Evolutionary conservation across 805 yeast genomes (phyloP).

Genomic region (Lipomyces starkeyi): DNA sequence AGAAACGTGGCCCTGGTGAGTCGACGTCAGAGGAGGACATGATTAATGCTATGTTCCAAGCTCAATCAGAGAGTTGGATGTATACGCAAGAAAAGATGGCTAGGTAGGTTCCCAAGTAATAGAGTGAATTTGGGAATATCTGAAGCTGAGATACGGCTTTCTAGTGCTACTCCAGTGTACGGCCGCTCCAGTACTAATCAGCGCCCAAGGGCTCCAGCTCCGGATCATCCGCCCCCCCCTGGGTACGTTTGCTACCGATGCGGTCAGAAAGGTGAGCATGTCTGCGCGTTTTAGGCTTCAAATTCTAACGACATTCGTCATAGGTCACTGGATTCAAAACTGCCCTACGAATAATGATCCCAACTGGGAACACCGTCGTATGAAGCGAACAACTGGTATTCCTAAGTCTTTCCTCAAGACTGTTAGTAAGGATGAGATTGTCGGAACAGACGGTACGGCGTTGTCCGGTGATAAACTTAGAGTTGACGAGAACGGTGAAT

Average conservation of each 20-base stretch:
- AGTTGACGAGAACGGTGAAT: constrained; percentile 94
- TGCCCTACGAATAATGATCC: constrained; percentile 96
- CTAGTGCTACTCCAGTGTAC: constrained; percentile 78
- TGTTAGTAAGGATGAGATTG: constrained; percentile 69
- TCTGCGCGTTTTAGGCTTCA: background rate
- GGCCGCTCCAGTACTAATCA: constrained; percentile 40
- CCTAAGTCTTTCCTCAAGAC: constrained; percentile 91
- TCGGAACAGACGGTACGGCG: constrained; percentile 45
- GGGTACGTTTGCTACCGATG: constrained; percentile 96
- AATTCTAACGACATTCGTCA: background rate
- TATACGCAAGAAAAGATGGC: constrained; percentile 92
- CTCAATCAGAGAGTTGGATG: constrained; percentile 93
- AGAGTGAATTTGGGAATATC: background rate
- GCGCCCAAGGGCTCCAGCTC: constrained; percentile 40
- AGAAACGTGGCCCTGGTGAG: constrained; percentile 12
- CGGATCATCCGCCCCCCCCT: constrained; percentile 87
- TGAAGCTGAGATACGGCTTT: background rate
- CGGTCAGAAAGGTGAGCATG: constrained; percentile 69
- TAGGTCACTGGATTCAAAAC: constrained; percentile 87
- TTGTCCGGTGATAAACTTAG: constrained; percentile 54
- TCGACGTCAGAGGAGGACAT: constrained; percentile 72
- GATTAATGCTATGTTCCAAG: constrained; percentile 88
- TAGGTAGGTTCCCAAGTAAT: constrained; percentile 19
- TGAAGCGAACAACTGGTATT: constrained; percentile 94
- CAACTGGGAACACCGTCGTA: constrained; percentile 88